Conservation (phyloP, 2,329 filamentous ascomycete genomes). For the Biscogniauxia mediterranea region DNA sequence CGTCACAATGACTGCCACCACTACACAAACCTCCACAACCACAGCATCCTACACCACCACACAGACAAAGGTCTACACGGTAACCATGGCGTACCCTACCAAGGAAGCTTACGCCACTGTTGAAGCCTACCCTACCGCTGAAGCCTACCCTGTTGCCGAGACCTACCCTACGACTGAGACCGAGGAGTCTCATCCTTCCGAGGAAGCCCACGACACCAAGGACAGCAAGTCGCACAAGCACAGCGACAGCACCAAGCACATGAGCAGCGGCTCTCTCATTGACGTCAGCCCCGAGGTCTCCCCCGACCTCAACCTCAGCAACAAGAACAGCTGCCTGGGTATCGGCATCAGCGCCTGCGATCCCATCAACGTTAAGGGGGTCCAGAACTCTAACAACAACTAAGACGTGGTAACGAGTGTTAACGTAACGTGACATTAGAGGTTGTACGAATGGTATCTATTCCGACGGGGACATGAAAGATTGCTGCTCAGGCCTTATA, state of each 20-base stretch:
- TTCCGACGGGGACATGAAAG: neutral
- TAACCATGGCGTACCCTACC: too few relatives aligned
- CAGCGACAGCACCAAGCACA: neutral
- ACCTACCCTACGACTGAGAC: too few relatives aligned
- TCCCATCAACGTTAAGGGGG: conserved; percentile 22
- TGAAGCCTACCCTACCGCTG: too few relatives aligned
- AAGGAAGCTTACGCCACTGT: neutral
- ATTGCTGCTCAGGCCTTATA: neutral
- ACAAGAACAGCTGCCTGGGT: conserved; percentile 22
- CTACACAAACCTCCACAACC: too few relatives aligned
- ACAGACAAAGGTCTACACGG: too few relatives aligned
- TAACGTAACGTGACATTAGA: neutral
- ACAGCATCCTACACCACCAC: too few relatives aligned
- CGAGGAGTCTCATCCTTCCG: neutral
- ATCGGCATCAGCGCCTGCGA: conserved; percentile 26
- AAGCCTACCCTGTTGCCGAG: too few relatives aligned
- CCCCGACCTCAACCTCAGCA: conserved; percentile 14
- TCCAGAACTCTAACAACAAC: conserved; percentile 14
- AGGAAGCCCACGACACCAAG: neutral
- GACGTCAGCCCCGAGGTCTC: conserved; percentile 16
- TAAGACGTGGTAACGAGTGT: neutral
- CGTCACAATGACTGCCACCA: too few relatives aligned
- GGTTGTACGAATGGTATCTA: neutral
- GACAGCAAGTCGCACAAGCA: neutral
- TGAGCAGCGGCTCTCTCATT: conserved; percentile 8